Evolutionary conservation across 2,329 filamentous ascomycete species (phyloP).

Genomic region (Cadophora malorum): DNA sequence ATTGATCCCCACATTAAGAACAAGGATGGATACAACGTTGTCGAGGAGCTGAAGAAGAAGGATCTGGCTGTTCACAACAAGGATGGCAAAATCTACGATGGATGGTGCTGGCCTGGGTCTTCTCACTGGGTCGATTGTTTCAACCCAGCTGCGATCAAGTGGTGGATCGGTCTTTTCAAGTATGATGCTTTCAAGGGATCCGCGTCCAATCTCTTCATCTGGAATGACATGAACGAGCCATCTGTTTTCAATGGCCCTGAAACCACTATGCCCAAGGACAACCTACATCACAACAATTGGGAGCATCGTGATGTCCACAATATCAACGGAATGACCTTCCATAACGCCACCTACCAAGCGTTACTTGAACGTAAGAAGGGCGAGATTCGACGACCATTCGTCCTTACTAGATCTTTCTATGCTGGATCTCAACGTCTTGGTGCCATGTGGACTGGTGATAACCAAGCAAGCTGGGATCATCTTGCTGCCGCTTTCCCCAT

Average conservation of each 20-base stretch:
- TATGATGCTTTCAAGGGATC: conserved; percentile 89
- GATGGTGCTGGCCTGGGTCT: conserved; percentile 98
- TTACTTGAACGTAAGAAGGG: conserved; percentile 85
- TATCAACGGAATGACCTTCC: conserved; percentile 91
- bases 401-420: conserved; percentile 92
- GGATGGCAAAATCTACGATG: conserved; percentile 86
- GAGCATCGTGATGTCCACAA: conserved; percentile 98
- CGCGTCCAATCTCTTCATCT: conserved; percentile 86
- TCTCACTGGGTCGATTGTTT: conserved; percentile 97
- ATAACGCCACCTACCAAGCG: conserved; percentile 91
- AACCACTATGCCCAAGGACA: conserved; percentile 99
- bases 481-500: conserved; percentile 90
- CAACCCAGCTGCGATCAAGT: conserved; percentile 87
- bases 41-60: conserved; percentile 82
- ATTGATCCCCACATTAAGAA: conserved; percentile 99
- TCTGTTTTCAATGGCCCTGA: conserved; percentile 99
- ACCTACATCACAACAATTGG: conserved; percentile 89
- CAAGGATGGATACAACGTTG: conserved; percentile 75
- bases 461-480: conserved; percentile 91
- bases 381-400: conserved; percentile 84
- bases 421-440: conserved; percentile 87
- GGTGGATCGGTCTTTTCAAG: conserved; percentile 90
- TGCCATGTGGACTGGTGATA: conserved; percentile 99
- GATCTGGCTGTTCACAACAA: conserved; percentile 89
- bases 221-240: conserved; percentile 99